Conservation (phyloP, 139 green algal genomes). For the Tetraselmis chui region DNA sequence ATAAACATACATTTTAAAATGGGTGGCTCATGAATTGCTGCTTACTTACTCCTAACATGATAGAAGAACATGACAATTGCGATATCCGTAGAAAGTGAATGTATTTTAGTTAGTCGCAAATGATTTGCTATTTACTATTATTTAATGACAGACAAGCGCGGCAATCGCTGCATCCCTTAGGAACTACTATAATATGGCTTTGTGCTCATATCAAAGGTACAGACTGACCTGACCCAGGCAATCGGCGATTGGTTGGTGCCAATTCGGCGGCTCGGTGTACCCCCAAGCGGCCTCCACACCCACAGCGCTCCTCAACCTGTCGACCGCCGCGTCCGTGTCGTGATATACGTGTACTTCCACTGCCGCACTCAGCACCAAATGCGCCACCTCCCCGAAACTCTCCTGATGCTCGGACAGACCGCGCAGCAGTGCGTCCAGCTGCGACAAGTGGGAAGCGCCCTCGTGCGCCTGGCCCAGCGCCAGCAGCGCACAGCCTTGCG, state of each 20-base stretch:
- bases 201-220: no score
- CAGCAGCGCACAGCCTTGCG: not conserved
- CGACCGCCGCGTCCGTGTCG: not conserved
- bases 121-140: no score
- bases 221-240: not conserved
- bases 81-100: no score
- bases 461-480: not conserved
- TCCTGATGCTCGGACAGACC: not conserved
- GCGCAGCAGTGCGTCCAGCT: not conserved
- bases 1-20: no score
- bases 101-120: no score
- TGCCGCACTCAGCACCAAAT: not conserved
- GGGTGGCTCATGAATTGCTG: no score
- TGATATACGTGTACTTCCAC: not conserved
- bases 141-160: no score
- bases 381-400: not conserved
- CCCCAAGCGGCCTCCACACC: not conserved
- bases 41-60: no score
- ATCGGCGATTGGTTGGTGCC: not conserved
- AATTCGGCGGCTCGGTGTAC: not conserved
- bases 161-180: no score
- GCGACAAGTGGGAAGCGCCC: not conserved
- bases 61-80: no score
- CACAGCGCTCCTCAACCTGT: not conserved
- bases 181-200: no score